These are phyloP conservation scores for Plasmodium knowlesi DNA, from an alignment of 169 alveolate species.

Conservation along the genomic window DNA sequence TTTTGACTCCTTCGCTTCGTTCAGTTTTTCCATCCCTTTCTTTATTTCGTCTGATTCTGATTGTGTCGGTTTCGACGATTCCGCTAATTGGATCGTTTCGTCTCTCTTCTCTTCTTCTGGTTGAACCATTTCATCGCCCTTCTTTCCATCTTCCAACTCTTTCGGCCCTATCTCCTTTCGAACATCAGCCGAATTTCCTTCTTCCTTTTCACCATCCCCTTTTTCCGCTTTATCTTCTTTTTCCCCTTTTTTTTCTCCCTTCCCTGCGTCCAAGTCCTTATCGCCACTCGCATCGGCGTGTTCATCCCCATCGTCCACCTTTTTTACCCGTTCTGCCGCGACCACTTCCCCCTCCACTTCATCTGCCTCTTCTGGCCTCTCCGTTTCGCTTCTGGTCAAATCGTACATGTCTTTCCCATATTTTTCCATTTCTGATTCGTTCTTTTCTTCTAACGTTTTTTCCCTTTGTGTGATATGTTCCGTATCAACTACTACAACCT, in stretches of 20 bases:
- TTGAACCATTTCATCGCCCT: background rate
- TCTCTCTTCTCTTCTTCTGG: background rate
- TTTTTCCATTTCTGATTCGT: slow-evolving; percentile 12
- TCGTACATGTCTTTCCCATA: background rate
- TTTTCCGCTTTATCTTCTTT: background rate
- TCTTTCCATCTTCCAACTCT: background rate
- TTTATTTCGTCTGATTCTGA: background rate
- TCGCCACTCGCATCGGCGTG: background rate
- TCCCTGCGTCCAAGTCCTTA: background rate
- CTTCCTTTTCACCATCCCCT: background rate
- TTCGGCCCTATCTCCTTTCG: background rate
- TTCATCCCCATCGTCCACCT: background rate
- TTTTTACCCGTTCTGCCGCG: background rate
- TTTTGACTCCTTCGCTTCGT: slow-evolving; percentile 22
- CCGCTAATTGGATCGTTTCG: too few species aligned
- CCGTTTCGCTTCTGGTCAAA: slow-evolving; percentile 8
- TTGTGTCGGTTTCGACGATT: background rate
- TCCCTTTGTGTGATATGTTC: slow-evolving; percentile 7
- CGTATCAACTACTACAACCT: background rate
- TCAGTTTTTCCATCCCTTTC: background rate
- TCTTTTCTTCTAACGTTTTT: slow-evolving; percentile 9
- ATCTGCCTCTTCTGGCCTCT: background rate
- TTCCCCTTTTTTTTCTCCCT: background rate
- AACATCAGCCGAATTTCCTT: background rate
- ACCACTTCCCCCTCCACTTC: background rate